phyloP scores from a whole-genome alignment of 495 filamentous ascomycete species.

The Xylaria curta region DNA sequence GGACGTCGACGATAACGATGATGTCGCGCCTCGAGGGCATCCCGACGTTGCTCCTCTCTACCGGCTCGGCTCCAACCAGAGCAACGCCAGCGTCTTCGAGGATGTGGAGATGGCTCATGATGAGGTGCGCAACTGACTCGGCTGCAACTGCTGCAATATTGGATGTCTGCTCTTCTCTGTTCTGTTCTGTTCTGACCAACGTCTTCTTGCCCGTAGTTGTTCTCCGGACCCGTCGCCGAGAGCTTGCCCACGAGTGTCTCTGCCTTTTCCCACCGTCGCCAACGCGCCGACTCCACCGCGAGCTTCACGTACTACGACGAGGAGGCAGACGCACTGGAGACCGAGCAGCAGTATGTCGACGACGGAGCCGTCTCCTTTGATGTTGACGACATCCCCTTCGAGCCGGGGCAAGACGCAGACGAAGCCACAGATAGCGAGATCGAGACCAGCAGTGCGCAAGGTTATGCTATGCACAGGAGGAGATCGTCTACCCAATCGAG shows the following conservation, averaged over 20 bases:
- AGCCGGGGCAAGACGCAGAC: slow-evolving; percentile 45
- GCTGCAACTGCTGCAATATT: not conserved
- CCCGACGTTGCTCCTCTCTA: slow-evolving; percentile 51
- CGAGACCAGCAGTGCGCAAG: slow-evolving; percentile 43
- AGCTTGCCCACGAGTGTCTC: slow-evolving; percentile 90
- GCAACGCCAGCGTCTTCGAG: slow-evolving; percentile 82
- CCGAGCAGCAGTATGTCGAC: slow-evolving; percentile 23
- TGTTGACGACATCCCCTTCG: slow-evolving; percentile 51
- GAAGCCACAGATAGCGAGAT: slow-evolving; percentile 50
- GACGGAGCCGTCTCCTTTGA: slow-evolving; percentile 31
- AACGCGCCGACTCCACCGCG: slow-evolving; percentile 79
- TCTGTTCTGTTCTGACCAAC: slow-evolving; percentile 32
- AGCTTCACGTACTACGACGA: slow-evolving; percentile 91
- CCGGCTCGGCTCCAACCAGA: slow-evolving; percentile 75
- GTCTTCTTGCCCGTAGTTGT: slow-evolving; percentile 64
- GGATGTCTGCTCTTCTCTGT: slow-evolving; percentile 27
- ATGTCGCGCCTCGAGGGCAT: slow-evolving; percentile 35
- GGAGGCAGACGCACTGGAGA: slow-evolving; percentile 56
- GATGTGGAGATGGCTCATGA: slow-evolving; percentile 99
- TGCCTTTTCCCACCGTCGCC: slow-evolving; percentile 81
- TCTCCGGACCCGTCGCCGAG: slow-evolving; percentile 91
- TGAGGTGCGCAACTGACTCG: slow-evolving; percentile 64
- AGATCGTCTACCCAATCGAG: slow-evolving; percentile 56
- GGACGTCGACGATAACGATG: slow-evolving; percentile 43
- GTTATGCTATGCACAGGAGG: slow-evolving; percentile 49